Percentiles rank a stretch among this genome's conserved stretches.
Conservation (phyloP, 2,329 filamentous ascomycete species). For the Aspergillus brunneoviolaceus region DNA sequence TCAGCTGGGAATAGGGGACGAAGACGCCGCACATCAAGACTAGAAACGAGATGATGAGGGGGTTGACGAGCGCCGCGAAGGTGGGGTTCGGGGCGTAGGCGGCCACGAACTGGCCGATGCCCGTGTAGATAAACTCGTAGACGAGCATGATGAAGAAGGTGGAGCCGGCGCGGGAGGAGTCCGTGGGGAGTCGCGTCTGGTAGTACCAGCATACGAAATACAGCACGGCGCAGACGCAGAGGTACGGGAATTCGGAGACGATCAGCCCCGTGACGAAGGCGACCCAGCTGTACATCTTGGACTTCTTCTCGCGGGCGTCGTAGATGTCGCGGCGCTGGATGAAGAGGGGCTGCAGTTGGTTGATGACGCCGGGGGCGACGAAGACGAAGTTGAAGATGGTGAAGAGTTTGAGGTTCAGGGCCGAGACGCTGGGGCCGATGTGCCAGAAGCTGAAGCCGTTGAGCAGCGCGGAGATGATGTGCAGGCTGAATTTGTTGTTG, state of each 20-base stretch:
- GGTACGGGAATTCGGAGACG: constrained; percentile 65
- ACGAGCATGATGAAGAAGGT: constrained; percentile 71
- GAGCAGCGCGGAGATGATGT: constrained; percentile 49
- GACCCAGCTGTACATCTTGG: constrained; percentile 69
- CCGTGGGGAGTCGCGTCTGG: constrained; percentile 63
- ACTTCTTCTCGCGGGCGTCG: constrained; percentile 64
- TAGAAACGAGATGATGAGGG: constrained; percentile 72
- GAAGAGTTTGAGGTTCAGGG: constrained; percentile 72
- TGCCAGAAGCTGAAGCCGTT: constrained; percentile 61
- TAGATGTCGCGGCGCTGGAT: constrained; percentile 68
- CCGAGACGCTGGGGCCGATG: constrained; percentile 60
- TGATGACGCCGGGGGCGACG: constrained; percentile 40
- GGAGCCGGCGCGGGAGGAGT: constrained; percentile 44
- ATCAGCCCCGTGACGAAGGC: constrained; percentile 68
- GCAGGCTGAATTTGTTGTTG: constrained; percentile 59
- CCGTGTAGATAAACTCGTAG: constrained; percentile 69
- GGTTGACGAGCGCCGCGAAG: constrained; percentile 72
- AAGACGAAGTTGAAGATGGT: constrained; percentile 62
- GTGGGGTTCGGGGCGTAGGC: constrained; percentile 67
- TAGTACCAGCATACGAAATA: constrained; percentile 74
- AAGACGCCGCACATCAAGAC: constrained; percentile 71
- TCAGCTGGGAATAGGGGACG: constrained; percentile 61
- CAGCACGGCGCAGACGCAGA: constrained; percentile 60
- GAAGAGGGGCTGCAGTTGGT: constrained; percentile 60
- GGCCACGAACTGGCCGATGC: constrained; percentile 76